phyloP scores from a whole-genome alignment of 192 early-diverging fungal species.

The Linnemannia hyalina region DNA sequence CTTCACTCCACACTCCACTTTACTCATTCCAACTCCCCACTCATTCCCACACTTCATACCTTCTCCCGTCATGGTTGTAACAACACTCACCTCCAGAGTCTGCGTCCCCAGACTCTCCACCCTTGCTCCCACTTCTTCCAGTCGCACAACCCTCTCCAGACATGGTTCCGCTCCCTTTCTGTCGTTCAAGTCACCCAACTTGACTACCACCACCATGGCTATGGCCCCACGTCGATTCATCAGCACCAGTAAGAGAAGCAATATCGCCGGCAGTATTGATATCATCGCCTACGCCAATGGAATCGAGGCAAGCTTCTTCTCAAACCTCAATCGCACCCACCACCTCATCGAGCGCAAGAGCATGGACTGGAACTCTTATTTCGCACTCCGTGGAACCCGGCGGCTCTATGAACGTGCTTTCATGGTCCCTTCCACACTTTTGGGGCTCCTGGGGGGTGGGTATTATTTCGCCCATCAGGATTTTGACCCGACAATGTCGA shows the following conservation, averaged over 20 bases:
- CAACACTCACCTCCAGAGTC: not conserved
- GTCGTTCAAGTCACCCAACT: not conserved
- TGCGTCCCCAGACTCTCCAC: not conserved
- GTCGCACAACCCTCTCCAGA: not conserved
- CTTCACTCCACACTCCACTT: not conserved
- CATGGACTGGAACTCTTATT: constrained; percentile 74
- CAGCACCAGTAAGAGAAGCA: not conserved
- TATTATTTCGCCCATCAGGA: constrained; percentile 69
- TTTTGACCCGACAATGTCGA: constrained; percentile 70
- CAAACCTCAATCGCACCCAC: not conserved
- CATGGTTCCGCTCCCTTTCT: not conserved
- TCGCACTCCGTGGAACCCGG: constrained; percentile 71
- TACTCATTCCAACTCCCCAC: not conserved
- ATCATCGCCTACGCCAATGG: not conserved
- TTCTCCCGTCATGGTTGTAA: not conserved
- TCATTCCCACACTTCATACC: not conserved
- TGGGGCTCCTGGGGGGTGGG: constrained; percentile 55
- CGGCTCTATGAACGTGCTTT: constrained; percentile 70
- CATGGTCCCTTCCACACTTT: constrained; percentile 63
- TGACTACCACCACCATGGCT: not conserved
- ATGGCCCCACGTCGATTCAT: not conserved
- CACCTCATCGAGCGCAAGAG: not conserved
- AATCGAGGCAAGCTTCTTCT: not conserved
- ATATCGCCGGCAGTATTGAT: not conserved
- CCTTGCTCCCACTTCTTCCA: not conserved